Evolutionary conservation across 352 stramenopile genomes (phyloP), one percentile per base, ranked within the genome.

Genomic region (Phytophthora sojae): DNA sequence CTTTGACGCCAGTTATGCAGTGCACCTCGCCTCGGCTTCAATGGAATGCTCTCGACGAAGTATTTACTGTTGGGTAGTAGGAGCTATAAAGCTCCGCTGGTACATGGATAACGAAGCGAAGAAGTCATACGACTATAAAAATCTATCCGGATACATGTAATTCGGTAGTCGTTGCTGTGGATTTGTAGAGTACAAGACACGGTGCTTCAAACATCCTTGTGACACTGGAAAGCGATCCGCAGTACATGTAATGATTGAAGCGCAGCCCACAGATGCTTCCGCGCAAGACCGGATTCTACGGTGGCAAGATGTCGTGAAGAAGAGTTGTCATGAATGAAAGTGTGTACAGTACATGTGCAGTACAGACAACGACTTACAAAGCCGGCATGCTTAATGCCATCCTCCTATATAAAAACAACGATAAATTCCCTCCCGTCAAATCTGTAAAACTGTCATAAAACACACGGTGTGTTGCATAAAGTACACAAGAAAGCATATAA

Each of bases 141-240:
- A 65, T 6, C n/a, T 42, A 42, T 17, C 32, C 32, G 32, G 35
- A 42, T 42, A 23, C n/a, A n/a, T n/a, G n/a, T n/a, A n/a, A 66
- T 66, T 66, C 59, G 26, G 59, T 58, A 66, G 59, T 66, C 59
- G 59, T 3, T 5, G 45, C 15, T 26, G 21, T 21, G 12, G 32
- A 50, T 51, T 51, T 51, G 54, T 12, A 8, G 3, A 6, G 39
- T 47, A 14, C 19, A 21, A 19, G 6, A 50, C 58, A 42, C 44
- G 11, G 25, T 29, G 5, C 19, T 29, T 14, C 15, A 66, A 52
- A 66, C 59, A 66, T 58, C 35, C 47, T 21, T 19, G 49, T 44
- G 59, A 58, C 30, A 51, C 25, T 39, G 11, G 11, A 42, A 42
- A 42, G 35, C 35, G 35, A 42, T 32, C 29, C n/a, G n/a, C n/a